phyloP scores from a whole-genome alignment of 768 basidiomycete genomes.

The Suillus discolor region DNA sequence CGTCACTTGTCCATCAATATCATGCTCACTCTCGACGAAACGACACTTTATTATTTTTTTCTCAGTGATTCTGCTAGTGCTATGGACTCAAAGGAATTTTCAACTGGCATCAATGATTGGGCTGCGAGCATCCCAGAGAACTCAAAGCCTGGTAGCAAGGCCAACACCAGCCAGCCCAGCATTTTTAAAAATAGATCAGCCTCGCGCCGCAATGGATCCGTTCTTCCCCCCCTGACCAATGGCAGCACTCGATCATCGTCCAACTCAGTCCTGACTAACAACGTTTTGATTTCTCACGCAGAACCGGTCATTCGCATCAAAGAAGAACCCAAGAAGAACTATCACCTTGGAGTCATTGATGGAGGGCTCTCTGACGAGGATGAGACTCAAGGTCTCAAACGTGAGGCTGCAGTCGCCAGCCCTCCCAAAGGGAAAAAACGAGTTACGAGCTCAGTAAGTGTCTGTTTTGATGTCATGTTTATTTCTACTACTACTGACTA shows the following conservation, averaged over 20 bases:
- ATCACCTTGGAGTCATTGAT: neutral
- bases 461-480: neutral
- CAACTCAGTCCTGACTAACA: neutral
- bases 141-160: neutral
- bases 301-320: neutral
- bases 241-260: neutral
- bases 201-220: neutral
- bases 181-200: neutral
- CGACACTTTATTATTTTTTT: neutral
- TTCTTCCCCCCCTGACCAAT: constrained; percentile 1
- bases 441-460: neutral
- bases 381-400: neutral
- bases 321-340: neutral
- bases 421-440: neutral
- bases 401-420: neutral
- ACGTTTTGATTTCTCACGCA: neutral
- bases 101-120: constrained; percentile 1
- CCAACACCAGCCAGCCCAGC: constrained; percentile 1
- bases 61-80: neutral
- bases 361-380: neutral
- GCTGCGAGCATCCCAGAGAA: neutral
- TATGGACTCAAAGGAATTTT: neutral
- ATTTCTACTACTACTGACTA: neutral
- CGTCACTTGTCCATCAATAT: neutral
- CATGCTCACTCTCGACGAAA: neutral